Evolutionary conservation across 2,329 filamentous ascomycete species (phyloP), one percentile per base, ranked within the genome.

Genomic region (Colletotrichum spinosum): DNA sequence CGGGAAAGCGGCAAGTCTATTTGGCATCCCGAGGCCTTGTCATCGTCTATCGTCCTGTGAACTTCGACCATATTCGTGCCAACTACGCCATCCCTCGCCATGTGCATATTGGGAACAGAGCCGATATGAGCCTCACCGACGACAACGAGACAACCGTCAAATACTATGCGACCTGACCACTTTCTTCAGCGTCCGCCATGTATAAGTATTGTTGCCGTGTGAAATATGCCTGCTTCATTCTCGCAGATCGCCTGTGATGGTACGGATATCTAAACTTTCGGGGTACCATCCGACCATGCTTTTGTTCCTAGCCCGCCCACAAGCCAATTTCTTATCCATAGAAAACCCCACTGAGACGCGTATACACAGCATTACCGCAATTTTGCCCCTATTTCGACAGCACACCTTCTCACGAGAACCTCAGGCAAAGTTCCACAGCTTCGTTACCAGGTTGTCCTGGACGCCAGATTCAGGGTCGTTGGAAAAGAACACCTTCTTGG

Each of bases 401-500:
- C 39, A 51, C 35, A 5, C 37, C 37, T 37, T 50, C 44, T 52
- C 38, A 46, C 42, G 62, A n/a, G 39, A 46, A 25, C 13, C 15
- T 52, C 11, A 66, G 49, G 72, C 73, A 71, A 91, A 90, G 65
- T 86, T 82, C 88, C 88, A 91, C 35, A 90, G 76, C 73, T 84
- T 88, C 50, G 86, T 85, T 25, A 90, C 70, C 39, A 90, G 75
- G 64, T 79, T 86, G 70, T 90, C 84, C 60, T 85, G 80, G 12
- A 80, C 74, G 46, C 75, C 81, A 6, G 81, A 79, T 10, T 76
- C 77, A 9, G 75, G 73, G 37, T 87, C 85, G 11, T 87, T 81
- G 0, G 84, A 80, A 54, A 84, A 71, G 56, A 97, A 91, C 45
- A 97, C 91, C 70, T 85, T 88, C 81, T 96, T 96, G 8, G 95